phyloP scores from a whole-genome alignment of 2,329 filamentous ascomycete species.

The Trichoderma endophyticum region DNA sequence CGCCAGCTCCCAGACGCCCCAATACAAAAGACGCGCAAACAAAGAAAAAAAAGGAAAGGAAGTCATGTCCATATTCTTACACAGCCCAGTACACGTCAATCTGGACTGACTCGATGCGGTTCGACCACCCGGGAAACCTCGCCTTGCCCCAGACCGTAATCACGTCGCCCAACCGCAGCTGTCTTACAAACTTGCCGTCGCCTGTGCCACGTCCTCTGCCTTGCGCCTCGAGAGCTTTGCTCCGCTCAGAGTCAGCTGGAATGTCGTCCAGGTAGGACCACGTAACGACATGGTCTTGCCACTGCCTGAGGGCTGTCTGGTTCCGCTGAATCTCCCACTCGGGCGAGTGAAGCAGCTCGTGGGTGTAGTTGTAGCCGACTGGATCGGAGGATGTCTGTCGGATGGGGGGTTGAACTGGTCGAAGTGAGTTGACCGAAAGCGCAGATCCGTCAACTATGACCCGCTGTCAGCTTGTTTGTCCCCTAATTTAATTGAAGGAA shows the following conservation, averaged over 20 bases:
- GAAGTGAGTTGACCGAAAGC: constrained; percentile 34
- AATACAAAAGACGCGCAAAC: neutral
- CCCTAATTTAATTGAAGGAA: neutral
- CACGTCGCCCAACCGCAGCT: constrained; percentile 56
- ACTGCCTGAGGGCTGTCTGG: constrained; percentile 33
- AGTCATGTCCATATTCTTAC: neutral
- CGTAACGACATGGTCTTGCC: constrained; percentile 45
- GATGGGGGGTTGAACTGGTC: constrained; percentile 36
- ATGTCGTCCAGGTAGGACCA: constrained; percentile 54
- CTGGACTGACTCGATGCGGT: constrained; percentile 47
- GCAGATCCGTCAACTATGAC: neutral
- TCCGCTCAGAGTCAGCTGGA: constrained; percentile 41
- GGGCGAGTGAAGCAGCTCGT: constrained; percentile 34
- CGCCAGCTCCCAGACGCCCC: neutral
- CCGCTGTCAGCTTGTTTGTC: neutral
- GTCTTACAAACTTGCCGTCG: constrained; percentile 54
- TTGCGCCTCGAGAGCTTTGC: constrained; percentile 34
- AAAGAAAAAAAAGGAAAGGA: neutral
- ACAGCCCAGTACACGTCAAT: constrained; percentile 60
- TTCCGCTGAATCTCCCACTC: constrained; percentile 50
- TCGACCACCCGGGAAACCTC: constrained; percentile 54
- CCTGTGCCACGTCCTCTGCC: constrained; percentile 52
- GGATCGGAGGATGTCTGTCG: constrained; percentile 19
- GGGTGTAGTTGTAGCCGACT: constrained; percentile 33
- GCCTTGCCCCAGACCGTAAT: constrained; percentile 61